Evolutionary conservation across 2,329 filamentous ascomycete species (phyloP).

Genomic region (Penicillium polonicum): DNA sequence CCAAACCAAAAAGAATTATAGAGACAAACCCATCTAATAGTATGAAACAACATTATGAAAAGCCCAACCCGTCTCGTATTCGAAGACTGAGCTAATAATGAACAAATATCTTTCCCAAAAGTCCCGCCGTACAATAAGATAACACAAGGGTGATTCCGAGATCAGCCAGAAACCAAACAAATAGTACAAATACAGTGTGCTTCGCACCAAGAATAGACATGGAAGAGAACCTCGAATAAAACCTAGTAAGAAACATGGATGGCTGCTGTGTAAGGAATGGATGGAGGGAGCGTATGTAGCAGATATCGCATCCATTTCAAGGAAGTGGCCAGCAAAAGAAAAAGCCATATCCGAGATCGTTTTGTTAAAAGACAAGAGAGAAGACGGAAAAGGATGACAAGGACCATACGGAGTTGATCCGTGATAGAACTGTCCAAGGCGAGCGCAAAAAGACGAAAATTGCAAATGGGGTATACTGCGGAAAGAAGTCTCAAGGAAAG

Average conservation of each 20-base stretch:
- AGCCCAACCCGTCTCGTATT: constrained; percentile 1
- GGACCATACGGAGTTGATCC: background rate
- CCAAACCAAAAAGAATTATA: background rate
- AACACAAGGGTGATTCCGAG: background rate
- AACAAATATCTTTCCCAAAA: background rate
- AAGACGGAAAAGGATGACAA: background rate
- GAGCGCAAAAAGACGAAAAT: background rate
- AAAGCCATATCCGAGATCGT: background rate
- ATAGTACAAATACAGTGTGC: constrained; percentile 4
- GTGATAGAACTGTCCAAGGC: background rate
- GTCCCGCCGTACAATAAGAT: background rate
- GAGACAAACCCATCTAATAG: background rate
- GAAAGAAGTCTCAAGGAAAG: constrained; percentile 9
- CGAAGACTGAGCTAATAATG: constrained; percentile 2
- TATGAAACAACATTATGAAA: background rate
- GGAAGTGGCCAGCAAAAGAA: background rate
- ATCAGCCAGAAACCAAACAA: background rate
- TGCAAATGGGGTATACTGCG: constrained; percentile 25
- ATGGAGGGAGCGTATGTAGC: background rate
- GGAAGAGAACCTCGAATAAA: background rate
- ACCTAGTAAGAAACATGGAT: background rate
- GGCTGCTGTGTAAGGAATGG: background rate
- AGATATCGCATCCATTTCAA: background rate
- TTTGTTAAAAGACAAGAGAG: background rate
- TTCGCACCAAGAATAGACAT: background rate